Evolutionary conservation across 352 stramenopile genomes (phyloP).

Genomic region (Phytophthora boehmeriae): DNA sequence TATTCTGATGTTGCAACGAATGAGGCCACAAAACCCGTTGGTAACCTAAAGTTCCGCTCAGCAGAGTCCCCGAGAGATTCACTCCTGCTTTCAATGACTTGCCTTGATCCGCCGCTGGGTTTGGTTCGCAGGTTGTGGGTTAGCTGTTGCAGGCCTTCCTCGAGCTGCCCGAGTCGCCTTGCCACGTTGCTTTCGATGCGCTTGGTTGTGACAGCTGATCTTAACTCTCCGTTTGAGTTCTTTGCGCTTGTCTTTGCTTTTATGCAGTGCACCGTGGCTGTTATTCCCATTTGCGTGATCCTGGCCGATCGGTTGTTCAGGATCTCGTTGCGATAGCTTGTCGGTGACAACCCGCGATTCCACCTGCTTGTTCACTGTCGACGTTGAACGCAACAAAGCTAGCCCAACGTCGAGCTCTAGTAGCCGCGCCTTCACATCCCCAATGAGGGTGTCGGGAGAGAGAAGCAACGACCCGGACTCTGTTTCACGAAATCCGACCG

Average conservation of each 20-base stretch:
- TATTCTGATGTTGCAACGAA: too few relatives aligned
- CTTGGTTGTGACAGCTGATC: neutral
- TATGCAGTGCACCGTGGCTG: too few relatives aligned
- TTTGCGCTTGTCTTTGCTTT: too few relatives aligned
- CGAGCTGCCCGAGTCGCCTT: neutral
- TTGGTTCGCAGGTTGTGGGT: neutral
- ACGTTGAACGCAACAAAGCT: slow-evolving; percentile 12
- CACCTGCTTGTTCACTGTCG: neutral
- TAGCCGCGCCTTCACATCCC: slow-evolving; percentile 37
- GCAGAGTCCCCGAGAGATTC: too few relatives aligned
- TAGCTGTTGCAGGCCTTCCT: neutral
- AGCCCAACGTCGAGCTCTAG: slow-evolving; percentile 59
- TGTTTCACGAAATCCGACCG: slow-evolving; percentile 62
- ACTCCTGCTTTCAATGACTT: slow-evolving; percentile 23
- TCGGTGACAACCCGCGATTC: neutral
- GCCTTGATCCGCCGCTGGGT: neutral
- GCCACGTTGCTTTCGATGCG: neutral
- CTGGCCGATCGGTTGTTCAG: neutral
- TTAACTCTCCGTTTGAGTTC: neutral
- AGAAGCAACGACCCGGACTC: slow-evolving; percentile 45
- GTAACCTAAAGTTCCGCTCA: too few relatives aligned
- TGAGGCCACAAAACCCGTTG: too few relatives aligned
- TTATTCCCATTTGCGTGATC: too few relatives aligned
- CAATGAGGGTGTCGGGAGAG: slow-evolving; percentile 24
- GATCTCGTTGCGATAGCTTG: neutral